Conservation (phyloP, 768 basidiomycete species). For the Melanogaster broomeanus region DNA sequence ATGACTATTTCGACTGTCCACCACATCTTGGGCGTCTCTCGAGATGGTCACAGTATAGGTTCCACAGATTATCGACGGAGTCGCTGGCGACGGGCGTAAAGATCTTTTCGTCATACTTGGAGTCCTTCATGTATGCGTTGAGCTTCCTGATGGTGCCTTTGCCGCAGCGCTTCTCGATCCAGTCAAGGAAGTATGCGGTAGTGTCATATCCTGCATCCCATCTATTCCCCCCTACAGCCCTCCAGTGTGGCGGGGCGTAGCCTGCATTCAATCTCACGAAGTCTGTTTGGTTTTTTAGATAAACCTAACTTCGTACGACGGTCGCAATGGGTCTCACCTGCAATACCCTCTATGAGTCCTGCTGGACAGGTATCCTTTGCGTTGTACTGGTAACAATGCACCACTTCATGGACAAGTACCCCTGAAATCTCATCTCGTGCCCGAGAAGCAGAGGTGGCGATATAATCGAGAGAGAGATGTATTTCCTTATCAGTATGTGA, state of each 20-base stretch:
- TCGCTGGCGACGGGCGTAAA: slow-evolving; percentile 56
- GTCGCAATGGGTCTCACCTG: slow-evolving; percentile 48
- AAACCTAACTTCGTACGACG: not conserved
- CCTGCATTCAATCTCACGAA: slow-evolving; percentile 67
- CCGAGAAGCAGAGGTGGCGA: slow-evolving; percentile 43
- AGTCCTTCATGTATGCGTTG: slow-evolving; percentile 53
- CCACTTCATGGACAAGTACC: slow-evolving; percentile 74
- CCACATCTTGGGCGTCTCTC: slow-evolving; percentile 9
- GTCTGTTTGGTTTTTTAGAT: slow-evolving; percentile 42
- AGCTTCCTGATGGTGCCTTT: slow-evolving; percentile 56
- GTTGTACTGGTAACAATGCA: slow-evolving; percentile 78
- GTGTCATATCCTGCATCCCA: slow-evolving; percentile 81
- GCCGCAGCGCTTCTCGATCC: slow-evolving; percentile 57
- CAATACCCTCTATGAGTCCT: slow-evolving; percentile 79
- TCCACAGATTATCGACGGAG: slow-evolving; percentile 59
- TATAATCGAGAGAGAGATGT: slow-evolving; percentile 68
- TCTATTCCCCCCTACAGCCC: slow-evolving; percentile 40
- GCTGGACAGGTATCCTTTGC: slow-evolving; percentile 60
- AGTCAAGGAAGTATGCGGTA: slow-evolving; percentile 76
- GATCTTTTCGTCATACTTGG: slow-evolving; percentile 49
- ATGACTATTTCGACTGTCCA: not conserved
- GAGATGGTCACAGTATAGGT: slow-evolving; percentile 48
- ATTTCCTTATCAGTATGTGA: slow-evolving; percentile 66
- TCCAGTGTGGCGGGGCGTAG: slow-evolving; percentile 73
- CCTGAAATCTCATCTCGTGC: slow-evolving; percentile 66